Percentiles rank a stretch among this genome's conserved stretches.
Evolutionary conservation across 2,329 filamentous ascomycete genomes (phyloP).

Genomic region (Claviceps maximensis): DNA sequence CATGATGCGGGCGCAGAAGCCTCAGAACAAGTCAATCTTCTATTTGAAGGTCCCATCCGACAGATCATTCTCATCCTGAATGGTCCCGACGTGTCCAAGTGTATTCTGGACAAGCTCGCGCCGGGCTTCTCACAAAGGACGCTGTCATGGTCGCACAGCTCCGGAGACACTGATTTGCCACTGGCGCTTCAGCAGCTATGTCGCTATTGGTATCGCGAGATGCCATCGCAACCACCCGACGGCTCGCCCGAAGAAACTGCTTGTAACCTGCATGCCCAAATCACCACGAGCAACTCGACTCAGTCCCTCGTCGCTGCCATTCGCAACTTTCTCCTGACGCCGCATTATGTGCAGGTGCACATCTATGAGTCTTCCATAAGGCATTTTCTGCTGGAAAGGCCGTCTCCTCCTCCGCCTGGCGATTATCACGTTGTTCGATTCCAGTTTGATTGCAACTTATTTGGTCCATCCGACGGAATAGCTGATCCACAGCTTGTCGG

Average conservation of each 20-base stretch:
- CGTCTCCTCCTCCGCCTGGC: too few relatives aligned
- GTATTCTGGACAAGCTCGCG: too few relatives aligned
- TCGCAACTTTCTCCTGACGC: too few relatives aligned
- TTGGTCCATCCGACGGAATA: too few relatives aligned
- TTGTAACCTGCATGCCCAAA: slow-evolving; percentile 16
- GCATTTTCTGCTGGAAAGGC: too few relatives aligned
- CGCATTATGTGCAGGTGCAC: too few relatives aligned
- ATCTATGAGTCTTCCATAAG: too few relatives aligned
- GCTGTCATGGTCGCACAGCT: slow-evolving; percentile 16
- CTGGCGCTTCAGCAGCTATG: slow-evolving; percentile 23
- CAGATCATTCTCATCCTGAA: slow-evolving; percentile 8
- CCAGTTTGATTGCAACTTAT: too few relatives aligned
- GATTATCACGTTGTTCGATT: too few relatives aligned
- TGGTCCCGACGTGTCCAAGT: too few relatives aligned
- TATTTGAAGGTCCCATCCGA: slow-evolving; percentile 25
- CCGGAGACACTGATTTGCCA: slow-evolving; percentile 20
- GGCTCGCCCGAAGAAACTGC: slow-evolving; percentile 23
- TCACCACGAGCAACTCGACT: slow-evolving; percentile 18
- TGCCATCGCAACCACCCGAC: slow-evolving; percentile 19
- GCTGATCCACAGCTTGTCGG: too few relatives aligned
- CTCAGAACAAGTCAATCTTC: slow-evolving; percentile 17
- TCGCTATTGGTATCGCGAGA: slow-evolving; percentile 23
- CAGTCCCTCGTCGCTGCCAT: slow-evolving; percentile 13
- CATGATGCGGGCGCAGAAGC: slow-evolving; percentile 15
- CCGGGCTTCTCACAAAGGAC: too few relatives aligned